These are phyloP conservation scores for Podila verticillata DNA, from an alignment of 192 early-diverging fungal genomes.

Conservation along the genomic window DNA sequence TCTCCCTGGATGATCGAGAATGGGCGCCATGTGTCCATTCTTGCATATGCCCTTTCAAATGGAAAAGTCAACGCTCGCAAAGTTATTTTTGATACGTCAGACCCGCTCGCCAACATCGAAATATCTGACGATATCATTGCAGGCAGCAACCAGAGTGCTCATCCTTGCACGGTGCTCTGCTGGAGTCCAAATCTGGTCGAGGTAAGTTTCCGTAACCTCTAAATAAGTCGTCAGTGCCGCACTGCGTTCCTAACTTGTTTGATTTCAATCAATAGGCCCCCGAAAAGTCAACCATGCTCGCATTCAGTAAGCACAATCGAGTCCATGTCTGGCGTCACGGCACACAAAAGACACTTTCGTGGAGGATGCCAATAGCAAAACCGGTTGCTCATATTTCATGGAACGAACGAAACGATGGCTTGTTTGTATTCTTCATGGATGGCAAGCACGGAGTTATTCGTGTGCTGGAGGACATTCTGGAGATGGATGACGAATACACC, in stretches of 20 bases:
- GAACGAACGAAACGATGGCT: slow-evolving; percentile 4
- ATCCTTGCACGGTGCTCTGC: slow-evolving; percentile 24
- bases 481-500: slow-evolving; percentile 9
- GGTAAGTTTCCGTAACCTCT: background rate
- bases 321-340: slow-evolving; percentile 23
- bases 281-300: slow-evolving; percentile 5
- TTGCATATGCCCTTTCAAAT: slow-evolving; percentile 27
- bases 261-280: background rate
- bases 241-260: background rate
- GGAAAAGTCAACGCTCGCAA: slow-evolving; percentile 23
- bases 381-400: slow-evolving; percentile 32
- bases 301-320: slow-evolving; percentile 36
- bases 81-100: slow-evolving; percentile 5
- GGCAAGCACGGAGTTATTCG: slow-evolving; percentile 36
- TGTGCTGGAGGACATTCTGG: background rate
- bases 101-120: slow-evolving; percentile 13
- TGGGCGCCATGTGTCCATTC: slow-evolving; percentile 13
- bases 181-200: slow-evolving; percentile 20
- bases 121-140: slow-evolving; percentile 12
- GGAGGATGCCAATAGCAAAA: slow-evolving; percentile 41
- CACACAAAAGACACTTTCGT: slow-evolving; percentile 12
- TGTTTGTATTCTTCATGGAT: slow-evolving; percentile 45
- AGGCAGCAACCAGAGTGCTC: background rate
- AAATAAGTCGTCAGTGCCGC: background rate
- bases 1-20: slow-evolving; percentile 32